phyloP scores from a whole-genome alignment of 2,329 filamentous ascomycete genomes.

The Paracoccidioides brasiliensis region DNA sequence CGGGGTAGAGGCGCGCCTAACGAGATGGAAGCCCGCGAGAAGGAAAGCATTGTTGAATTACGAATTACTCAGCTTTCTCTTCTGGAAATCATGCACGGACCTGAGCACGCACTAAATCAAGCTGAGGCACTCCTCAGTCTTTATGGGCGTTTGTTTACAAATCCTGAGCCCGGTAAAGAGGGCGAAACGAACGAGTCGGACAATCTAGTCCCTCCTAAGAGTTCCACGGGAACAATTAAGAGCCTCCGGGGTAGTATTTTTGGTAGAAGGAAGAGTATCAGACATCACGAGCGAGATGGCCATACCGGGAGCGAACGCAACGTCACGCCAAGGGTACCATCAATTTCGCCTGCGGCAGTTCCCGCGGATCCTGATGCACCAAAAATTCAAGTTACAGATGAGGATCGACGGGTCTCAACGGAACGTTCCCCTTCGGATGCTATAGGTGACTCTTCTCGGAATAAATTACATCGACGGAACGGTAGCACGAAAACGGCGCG shows the following conservation, averaged over 20 bases:
- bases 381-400: constrained; percentile 63
- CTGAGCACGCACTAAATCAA: constrained; percentile 74
- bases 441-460: constrained; percentile 13
- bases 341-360: constrained; percentile 16
- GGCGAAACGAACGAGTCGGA: constrained; percentile 16
- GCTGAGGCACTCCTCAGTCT: constrained; percentile 73
- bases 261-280: constrained; percentile 43
- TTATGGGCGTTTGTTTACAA: constrained; percentile 69
- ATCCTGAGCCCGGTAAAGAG: constrained; percentile 32
- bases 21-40: constrained; percentile 71
- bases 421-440: constrained; percentile 16
- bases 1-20: constrained; percentile 47
- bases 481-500: constrained; percentile 19
- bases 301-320: constrained; percentile 23
- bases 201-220: constrained; percentile 50
- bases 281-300: constrained; percentile 32
- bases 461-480: constrained; percentile 22
- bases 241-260: constrained; percentile 67
- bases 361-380: constrained; percentile 38
- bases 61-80: constrained; percentile 90
- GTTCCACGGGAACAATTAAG: constrained; percentile 55
- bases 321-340: constrained; percentile 12
- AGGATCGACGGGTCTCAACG: constrained; percentile 28
- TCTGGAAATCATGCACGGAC: constrained; percentile 69
- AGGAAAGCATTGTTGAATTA: constrained; percentile 77